Conservation (phyloP, 805 yeast genomes). For the Metschnikowia gelsemii region DNA sequence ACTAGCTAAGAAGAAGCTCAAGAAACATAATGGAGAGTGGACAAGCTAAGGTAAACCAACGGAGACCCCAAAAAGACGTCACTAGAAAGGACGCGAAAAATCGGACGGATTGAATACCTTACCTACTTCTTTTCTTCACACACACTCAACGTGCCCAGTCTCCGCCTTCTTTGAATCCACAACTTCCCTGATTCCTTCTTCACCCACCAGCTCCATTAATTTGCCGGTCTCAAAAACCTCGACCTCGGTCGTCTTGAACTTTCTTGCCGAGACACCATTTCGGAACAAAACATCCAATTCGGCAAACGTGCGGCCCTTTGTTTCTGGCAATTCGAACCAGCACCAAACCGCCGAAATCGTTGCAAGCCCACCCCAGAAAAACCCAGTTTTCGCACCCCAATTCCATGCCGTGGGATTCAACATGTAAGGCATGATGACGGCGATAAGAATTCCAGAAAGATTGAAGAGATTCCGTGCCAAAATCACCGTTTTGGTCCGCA, state of each 20-base stretch:
- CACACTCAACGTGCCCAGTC: slow-evolving; percentile 18
- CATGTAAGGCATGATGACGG: slow-evolving; percentile 41
- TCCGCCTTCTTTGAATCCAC: slow-evolving; percentile 25
- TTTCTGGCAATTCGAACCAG: slow-evolving; percentile 58
- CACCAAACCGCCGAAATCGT: slow-evolving; percentile 39
- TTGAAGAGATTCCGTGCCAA: slow-evolving; percentile 41
- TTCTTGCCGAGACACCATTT: slow-evolving; percentile 40
- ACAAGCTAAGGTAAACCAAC: too few species aligned
- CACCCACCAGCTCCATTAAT: slow-evolving; percentile 37
- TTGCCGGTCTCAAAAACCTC: slow-evolving; percentile 40
- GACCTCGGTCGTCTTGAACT: slow-evolving; percentile 41
- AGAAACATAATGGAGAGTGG: too few species aligned
- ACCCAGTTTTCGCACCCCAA: slow-evolving; percentile 47
- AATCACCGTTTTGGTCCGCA: slow-evolving; percentile 40
- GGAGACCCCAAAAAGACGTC: too few species aligned
- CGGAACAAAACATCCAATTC: slow-evolving; percentile 58
- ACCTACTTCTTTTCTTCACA: too few species aligned
- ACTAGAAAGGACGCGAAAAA: too few species aligned
- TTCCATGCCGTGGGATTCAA: slow-evolving; percentile 46
- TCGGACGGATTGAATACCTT: too few species aligned
- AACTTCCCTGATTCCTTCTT: slow-evolving; percentile 32
- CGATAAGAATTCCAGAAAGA: slow-evolving; percentile 32
- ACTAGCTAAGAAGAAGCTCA: too few species aligned
- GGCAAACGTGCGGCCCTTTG: slow-evolving; percentile 55
- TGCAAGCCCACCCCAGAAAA: slow-evolving; percentile 45